Evolutionary conservation across 148 eudicot genomes (phyloP), one percentile per base, ranked within the genome.

Genomic region (Diospyros kaki): DNA sequence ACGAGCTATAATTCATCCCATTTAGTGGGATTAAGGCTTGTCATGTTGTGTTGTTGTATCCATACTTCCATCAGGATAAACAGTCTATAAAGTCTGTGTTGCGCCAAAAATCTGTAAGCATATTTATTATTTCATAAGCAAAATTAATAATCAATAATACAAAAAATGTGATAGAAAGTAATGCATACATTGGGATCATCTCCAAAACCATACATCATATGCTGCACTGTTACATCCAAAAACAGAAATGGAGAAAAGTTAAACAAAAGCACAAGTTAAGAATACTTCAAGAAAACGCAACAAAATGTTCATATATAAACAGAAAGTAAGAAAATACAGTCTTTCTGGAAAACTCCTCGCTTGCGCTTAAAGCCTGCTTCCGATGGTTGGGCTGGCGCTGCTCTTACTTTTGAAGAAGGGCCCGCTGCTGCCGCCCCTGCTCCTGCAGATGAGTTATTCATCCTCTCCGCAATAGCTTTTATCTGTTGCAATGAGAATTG

Each of bases 161-260:
- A 69, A 68, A 39, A 0, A 58, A 15, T 28, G 55, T 1, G 55
- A 6, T 3, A 41, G 46, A 70, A 3, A 56, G 14, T 17, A 15
- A 62, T 58, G 84, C 94, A 64, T 79, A 94, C 98, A 83, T 91
- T 90, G 28, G 79, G 81, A 79, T 91, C 97, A 60, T 94, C 98
- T 51, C 98, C 98, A 68, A 91, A 91, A 58, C 98, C 97, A 86
- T 91, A 94, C 97, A 91, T 87, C 95, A 94, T 94, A 71, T 91
- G 98, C 83, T 91, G 98, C 90, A 94, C 98, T 91, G 95, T 72
- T 71, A 18, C 75, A 77, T 40, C 52, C 52, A 48, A 66, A 40
- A 48, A 45, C 28, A 43, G 18, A 10, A 39, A 6, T 50, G 39
- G 7, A 1, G 11, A 56, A 59, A 66, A 28, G 28, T 28, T 28